Evolutionary conservation across 805 yeast genomes (phyloP).

Genomic region (Ascoidea rubescens): DNA sequence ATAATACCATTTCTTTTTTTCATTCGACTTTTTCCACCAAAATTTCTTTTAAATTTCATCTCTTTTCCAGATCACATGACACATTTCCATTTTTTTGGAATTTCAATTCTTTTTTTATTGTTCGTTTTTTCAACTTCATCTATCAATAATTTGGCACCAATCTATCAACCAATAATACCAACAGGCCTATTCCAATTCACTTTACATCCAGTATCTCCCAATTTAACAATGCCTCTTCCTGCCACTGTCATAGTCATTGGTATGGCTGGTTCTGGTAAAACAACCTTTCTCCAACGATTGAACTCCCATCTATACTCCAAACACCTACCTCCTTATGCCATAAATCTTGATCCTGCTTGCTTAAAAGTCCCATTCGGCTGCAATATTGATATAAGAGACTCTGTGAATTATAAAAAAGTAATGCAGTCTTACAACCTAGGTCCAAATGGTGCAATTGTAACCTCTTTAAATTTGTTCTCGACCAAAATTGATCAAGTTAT

Average conservation of each 20-base stretch:
- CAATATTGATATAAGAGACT: conserved; percentile 91
- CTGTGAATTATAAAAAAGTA: conserved; percentile 88
- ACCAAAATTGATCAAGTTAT: conserved; percentile 96
- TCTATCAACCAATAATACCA: no score
- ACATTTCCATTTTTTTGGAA: no score
- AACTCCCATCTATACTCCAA: conserved; percentile 75
- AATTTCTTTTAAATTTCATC: no score
- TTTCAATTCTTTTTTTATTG: no score
- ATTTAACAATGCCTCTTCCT: conserved; percentile 10
- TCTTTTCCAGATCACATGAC: no score
- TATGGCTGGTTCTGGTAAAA: conserved; percentile 72
- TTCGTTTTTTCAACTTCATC: no score
- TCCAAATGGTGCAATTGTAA: conserved; percentile 97
- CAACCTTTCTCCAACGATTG: conserved; percentile 92
- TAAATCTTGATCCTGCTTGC: conserved; percentile 95
- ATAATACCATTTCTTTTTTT: no score
- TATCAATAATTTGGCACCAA: no score
- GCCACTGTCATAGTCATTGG: conserved; percentile 26
- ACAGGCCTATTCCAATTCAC: no score
- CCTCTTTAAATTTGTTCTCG: conserved; percentile 80
- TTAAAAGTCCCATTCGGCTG: conserved; percentile 86
- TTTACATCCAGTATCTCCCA: no score
- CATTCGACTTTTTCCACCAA: no score
- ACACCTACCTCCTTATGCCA: conserved; percentile 72
- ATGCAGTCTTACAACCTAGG: conserved; percentile 94